A percentile compares a stretch with the other conserved stretches of the same genome.
Conservation (phyloP, 108 stramenopile species). For the Licmophora abbreviata region DNA sequence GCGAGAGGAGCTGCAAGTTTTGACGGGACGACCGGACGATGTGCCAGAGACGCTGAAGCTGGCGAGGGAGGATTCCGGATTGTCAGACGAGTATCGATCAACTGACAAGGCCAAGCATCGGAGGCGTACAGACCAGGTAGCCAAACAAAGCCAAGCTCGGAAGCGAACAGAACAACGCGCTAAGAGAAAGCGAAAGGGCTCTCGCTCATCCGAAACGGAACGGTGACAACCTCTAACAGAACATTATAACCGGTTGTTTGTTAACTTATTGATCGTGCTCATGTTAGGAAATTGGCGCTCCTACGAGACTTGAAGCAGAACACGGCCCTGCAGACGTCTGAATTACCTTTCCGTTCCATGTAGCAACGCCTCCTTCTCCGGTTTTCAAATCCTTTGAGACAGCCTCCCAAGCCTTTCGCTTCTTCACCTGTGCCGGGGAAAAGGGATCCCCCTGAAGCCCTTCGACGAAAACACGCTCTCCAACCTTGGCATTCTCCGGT, state of each 20-base stretch:
- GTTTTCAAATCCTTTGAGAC: conserved; percentile 71
- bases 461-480: conserved; percentile 81
- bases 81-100: conserved; percentile 45
- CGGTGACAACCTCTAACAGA: too few species aligned
- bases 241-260: too few species aligned
- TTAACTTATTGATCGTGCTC: too few species aligned
- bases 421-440: conserved; percentile 77
- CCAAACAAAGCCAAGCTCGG: conserved; percentile 11
- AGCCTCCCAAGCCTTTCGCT: conserved; percentile 77
- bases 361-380: conserved; percentile 64
- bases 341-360: conserved; percentile 73
- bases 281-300: conserved; percentile 67
- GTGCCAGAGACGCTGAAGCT: conserved; percentile 66
- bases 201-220: too few species aligned
- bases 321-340: conserved; percentile 70
- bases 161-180: not conserved
- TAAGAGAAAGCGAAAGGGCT: not conserved
- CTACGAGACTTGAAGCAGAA: conserved; percentile 51
- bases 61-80: conserved; percentile 61
- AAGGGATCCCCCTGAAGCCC: conserved; percentile 70
- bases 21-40: conserved; percentile 56
- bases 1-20: conserved; percentile 58
- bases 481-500: conserved; percentile 67
- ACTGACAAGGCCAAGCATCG: conserved; percentile 65
- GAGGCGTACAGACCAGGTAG: conserved; percentile 40